These are phyloP conservation scores for Eragrostis tef DNA, from an alignment of 202 grass and related monocot species.

Conservation along the genomic window DNA sequence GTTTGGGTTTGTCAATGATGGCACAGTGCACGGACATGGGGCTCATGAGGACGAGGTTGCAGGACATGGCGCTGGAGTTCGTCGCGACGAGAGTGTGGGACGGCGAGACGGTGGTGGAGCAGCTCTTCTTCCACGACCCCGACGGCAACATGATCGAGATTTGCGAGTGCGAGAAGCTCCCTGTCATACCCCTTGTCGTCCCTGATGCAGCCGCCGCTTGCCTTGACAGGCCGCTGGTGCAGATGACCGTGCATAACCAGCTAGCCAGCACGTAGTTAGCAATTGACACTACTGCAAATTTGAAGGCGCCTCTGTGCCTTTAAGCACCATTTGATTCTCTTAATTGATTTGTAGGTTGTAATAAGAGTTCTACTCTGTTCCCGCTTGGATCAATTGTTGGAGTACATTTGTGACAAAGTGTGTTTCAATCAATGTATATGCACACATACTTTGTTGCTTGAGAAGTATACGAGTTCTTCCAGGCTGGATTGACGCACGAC, in stretches of 20 bases:
- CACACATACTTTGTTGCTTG: background rate
- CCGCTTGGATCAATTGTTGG: background rate
- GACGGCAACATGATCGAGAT: constrained; percentile 83
- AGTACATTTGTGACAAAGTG: background rate
- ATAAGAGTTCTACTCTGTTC: background rate
- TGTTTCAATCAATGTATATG: background rate
- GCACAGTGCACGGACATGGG: constrained; percentile 73
- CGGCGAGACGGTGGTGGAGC: constrained; percentile 60
- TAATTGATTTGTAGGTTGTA: background rate
- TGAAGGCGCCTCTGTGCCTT: background rate
- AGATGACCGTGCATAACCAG: constrained; percentile 12
- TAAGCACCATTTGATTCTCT: constrained; percentile 1
- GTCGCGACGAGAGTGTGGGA: constrained; percentile 56
- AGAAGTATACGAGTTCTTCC: background rate
- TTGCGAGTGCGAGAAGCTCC: constrained; percentile 73
- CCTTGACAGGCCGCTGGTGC: background rate
- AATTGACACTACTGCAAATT: background rate
- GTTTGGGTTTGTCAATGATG: constrained; percentile 23
- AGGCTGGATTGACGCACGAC: background rate
- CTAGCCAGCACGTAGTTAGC: background rate
- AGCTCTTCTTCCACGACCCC: constrained; percentile 87
- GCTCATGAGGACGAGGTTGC: constrained; percentile 51
- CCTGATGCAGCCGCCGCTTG: background rate
- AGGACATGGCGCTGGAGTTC: constrained; percentile 46
- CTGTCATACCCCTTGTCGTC: constrained; percentile 49